Conservation (phyloP, 2,329 filamentous ascomycete species). For the Cadophora luteo-olivacea region DNA sequence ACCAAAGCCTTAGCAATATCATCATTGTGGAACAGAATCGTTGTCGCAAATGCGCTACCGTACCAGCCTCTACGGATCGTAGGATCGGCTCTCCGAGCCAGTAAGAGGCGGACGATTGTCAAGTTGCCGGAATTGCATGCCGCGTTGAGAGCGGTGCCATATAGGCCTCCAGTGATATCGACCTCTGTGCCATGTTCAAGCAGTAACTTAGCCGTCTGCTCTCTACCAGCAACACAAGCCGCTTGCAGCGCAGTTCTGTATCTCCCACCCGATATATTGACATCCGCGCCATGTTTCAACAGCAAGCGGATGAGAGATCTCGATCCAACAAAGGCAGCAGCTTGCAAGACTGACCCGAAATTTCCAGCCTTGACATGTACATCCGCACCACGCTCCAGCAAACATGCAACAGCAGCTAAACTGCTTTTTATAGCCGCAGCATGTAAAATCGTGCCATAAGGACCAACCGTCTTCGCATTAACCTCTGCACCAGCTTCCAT, state of each 20-base stretch:
- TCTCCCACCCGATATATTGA: constrained; percentile 8
- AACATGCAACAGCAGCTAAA: background rate
- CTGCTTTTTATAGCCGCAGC: background rate
- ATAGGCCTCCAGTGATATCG: constrained; percentile 9
- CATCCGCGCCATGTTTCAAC: constrained; percentile 2
- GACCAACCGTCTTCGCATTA: constrained; percentile 6
- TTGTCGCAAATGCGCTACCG: constrained; percentile 1
- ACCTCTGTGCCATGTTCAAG: background rate
- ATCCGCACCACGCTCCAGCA: constrained; percentile 9
- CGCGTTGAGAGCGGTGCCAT: constrained; percentile 9
- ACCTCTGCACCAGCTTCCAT: constrained; percentile 6
- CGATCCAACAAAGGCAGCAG: background rate
- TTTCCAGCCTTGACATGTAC: background rate
- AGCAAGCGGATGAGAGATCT: background rate
- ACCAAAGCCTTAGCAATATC: background rate
- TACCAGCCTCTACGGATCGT: constrained; percentile 2
- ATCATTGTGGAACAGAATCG: background rate
- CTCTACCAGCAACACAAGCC: background rate
- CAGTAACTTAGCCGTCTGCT: background rate
- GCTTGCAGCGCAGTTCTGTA: constrained; percentile 15
- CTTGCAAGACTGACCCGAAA: constrained; percentile 1
- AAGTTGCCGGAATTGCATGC: constrained; percentile 1
- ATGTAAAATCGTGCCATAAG: constrained; percentile 8
- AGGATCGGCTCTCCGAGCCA: constrained; percentile 5
- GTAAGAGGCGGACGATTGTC: constrained; percentile 1